phyloP scores from a whole-genome alignment of 306 rosid genomes.

The Trifolium repens region DNA sequence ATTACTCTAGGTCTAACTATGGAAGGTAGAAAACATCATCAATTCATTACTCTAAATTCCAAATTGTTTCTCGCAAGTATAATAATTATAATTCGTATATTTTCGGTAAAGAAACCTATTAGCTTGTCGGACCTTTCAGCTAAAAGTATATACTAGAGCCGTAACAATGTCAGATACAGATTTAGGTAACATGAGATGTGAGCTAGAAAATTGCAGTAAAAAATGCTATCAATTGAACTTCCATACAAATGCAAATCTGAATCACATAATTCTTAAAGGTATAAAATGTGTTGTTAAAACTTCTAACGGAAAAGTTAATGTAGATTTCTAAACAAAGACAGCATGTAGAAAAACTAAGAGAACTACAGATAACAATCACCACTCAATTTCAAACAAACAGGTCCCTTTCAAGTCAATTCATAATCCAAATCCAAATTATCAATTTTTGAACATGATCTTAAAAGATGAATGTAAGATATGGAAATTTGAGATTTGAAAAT shows the following conservation, averaged over 20 bases:
- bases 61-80: constrained; percentile 1
- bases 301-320: not conserved
- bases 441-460: constrained; percentile 8
- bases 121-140: constrained; percentile 4
- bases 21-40: constrained; percentile 18
- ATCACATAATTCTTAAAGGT: constrained; percentile 21
- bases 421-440: constrained; percentile 23
- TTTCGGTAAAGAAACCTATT: not conserved
- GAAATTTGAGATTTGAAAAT: constrained; percentile 6
- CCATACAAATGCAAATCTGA: constrained; percentile 2
- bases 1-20: not conserved
- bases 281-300: constrained; percentile 24
- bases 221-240: constrained; percentile 35
- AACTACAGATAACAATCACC: constrained; percentile 10
- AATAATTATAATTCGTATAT: not conserved
- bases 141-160: constrained; percentile 10
- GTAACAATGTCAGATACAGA: constrained; percentile 5
- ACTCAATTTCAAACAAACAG: constrained; percentile 2
- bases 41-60: not conserved
- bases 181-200: not conserved
- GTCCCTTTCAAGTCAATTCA: constrained; percentile 8
- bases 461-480: not conserved
- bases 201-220: constrained; percentile 13
- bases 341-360: not conserved
- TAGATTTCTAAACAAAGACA: not conserved